A percentile compares a stretch with the other conserved stretches of the same genome.
These are phyloP conservation scores for Cadophora malorum DNA, from an alignment of 2,329 filamentous ascomycete genomes.

Conservation along the genomic window DNA sequence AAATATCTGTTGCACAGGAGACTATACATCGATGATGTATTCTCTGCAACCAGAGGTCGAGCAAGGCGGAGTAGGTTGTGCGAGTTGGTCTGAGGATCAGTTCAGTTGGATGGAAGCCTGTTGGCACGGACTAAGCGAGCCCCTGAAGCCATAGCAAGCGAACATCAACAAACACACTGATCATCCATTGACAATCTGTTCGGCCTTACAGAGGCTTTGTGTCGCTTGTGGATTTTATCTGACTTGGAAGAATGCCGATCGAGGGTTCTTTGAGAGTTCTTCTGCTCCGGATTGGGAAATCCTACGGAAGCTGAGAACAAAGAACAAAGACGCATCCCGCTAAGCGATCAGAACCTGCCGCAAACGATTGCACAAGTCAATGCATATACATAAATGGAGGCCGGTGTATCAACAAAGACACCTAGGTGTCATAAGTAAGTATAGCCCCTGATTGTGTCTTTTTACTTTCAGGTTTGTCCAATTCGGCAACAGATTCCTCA, in stretches of 20 bases:
- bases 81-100: background rate
- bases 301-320: background rate
- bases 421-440: background rate
- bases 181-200: background rate
- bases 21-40: background rate
- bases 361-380: background rate
- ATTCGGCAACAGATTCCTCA: background rate
- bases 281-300: background rate
- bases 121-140: background rate
- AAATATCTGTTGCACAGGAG: background rate
- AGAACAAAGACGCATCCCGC: background rate
- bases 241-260: background rate
- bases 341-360: background rate
- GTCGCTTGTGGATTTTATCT: background rate
- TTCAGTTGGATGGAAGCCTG: background rate
- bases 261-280: background rate
- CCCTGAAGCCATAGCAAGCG: background rate
- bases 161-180: background rate
- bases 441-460: background rate
- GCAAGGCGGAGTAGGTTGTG: background rate
- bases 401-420: background rate
- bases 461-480: background rate
- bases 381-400: background rate
- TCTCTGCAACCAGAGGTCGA: background rate
- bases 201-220: background rate